Base-by-base conservation (phyloP, 805 yeast genomes). In the Candida peoriensis region DNA sequence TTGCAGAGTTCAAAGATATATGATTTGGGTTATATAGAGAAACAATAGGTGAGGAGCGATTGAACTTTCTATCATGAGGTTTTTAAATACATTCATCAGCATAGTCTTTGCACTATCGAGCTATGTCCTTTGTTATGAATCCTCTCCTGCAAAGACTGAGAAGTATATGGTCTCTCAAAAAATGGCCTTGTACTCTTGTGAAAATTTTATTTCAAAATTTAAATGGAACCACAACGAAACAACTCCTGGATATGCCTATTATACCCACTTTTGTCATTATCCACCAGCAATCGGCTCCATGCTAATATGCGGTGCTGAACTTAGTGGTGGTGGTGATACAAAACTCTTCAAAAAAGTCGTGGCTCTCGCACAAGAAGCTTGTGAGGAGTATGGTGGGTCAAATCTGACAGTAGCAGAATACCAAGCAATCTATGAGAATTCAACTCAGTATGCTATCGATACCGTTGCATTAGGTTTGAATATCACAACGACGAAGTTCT, bases 391-490 rank as follows among this genome's bases (percentile, higher is more conserved):
- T 6, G n/a, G n/a, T 6, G 19, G 28, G 2, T 19, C 6, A 9
- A 16, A 18, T 5, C 12, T 27, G 28, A 18, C 18, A 7, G 6
- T 15, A 9, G 46, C 38, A 8, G 50, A 50, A 10, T 38, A 60
- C 39, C 47, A 42, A 14, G 30, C 36, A 3, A 35, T 58, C 14
- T 65, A 58, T 36, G 33, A 38, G 12, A 57, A 57, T 33, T 63
- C 66, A 2, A 55, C 65, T 1, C 26, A 45, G 3, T 44, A 47
- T 19, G 27, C 47, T 4, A n/a, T 44, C 4, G 35, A 38, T n/a
- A 5, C 21, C 3, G 36, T 28, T 17, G 30, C 43, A 1, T n/a
- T n/a, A n/a, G n/a, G n/a, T n/a, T n/a, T n/a, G 18, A 15, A 7
- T 30, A 28, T 13, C 39, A 47, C 16, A 8, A 35, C 5, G 39